phyloP scores from a whole-genome alignment of 1,284 basidiomycete genomes.

The Bondarzewia mesenterica region DNA sequence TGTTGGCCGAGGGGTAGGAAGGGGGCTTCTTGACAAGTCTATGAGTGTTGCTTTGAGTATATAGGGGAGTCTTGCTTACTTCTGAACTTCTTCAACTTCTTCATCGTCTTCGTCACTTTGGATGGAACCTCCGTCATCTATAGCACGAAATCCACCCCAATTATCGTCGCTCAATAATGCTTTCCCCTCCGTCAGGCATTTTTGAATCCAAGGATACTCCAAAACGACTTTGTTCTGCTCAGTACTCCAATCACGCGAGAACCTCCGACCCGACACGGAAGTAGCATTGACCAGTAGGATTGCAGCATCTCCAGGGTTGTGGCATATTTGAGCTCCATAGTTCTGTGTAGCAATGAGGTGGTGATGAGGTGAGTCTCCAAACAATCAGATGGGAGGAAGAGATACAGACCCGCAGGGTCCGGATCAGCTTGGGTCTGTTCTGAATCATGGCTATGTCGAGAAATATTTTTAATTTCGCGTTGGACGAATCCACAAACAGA shows the following conservation, averaged over 20 bases:
- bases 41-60: background rate
- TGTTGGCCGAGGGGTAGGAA: conserved; percentile 55
- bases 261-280: conserved; percentile 40
- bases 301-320: conserved; percentile 37
- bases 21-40: conserved; percentile 1
- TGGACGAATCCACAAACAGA: conserved; percentile 20
- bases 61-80: background rate
- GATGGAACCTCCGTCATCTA: conserved; percentile 17
- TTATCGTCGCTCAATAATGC: conserved; percentile 37
- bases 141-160: conserved; percentile 45
- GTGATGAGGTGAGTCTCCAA: background rate
- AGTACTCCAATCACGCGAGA: conserved; percentile 47
- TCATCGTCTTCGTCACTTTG: conserved; percentile 25
- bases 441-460: conserved; percentile 43
- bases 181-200: conserved; percentile 30
- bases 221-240: conserved; percentile 41
- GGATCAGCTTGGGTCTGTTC: conserved; percentile 42
- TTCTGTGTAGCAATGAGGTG: conserved; percentile 25
- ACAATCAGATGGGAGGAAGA: background rate
- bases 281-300: conserved; percentile 49
- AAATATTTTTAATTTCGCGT: conserved; percentile 29
- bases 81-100: conserved; percentile 27
- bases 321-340: conserved; percentile 41
- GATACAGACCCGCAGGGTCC: conserved; percentile 37
- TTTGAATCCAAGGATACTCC: conserved; percentile 35